phyloP scores from a whole-genome alignment of 495 filamentous ascomycete species.

The Xylaria castorea region DNA sequence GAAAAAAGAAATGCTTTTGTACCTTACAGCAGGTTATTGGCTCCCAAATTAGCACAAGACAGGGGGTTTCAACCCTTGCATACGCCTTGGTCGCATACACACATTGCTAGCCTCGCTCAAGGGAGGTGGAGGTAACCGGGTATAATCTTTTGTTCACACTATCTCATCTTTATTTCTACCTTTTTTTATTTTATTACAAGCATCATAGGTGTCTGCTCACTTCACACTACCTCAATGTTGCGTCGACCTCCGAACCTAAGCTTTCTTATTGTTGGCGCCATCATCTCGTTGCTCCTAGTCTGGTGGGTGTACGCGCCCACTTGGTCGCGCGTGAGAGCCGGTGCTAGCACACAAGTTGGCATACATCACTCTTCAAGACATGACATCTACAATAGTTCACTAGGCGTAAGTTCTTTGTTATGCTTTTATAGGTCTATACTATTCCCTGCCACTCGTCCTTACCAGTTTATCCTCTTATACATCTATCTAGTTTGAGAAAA shows the following conservation, averaged over 20 bases:
- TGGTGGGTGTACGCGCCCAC: conserved; percentile 3
- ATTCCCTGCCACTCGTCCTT: not conserved
- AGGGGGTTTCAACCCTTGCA: not conserved
- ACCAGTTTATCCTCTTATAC: not conserved
- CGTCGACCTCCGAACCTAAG: not conserved
- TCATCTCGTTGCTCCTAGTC: conserved; percentile 5
- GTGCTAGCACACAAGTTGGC: not conserved
- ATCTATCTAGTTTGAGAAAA: conserved; percentile 54
- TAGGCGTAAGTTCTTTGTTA: conserved; percentile 32
- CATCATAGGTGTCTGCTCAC: not conserved
- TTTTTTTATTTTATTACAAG: too few species aligned
- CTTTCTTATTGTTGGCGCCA: conserved; percentile 8
- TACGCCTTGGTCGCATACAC: not conserved
- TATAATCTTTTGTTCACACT: not conserved
- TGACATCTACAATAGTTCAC: conserved; percentile 34
- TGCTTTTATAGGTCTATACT: not conserved
- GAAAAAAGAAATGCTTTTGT: not conserved
- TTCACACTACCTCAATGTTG: not conserved
- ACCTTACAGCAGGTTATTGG: not conserved
- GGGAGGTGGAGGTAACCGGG: not conserved
- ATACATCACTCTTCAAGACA: not conserved
- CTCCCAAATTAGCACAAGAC: not conserved
- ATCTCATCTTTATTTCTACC: not conserved
- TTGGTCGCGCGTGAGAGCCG: not conserved
- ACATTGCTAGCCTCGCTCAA: not conserved